Evolutionary conservation across 192 early-diverging fungal species (phyloP).

Genomic region (Coemansia sp.): DNA sequence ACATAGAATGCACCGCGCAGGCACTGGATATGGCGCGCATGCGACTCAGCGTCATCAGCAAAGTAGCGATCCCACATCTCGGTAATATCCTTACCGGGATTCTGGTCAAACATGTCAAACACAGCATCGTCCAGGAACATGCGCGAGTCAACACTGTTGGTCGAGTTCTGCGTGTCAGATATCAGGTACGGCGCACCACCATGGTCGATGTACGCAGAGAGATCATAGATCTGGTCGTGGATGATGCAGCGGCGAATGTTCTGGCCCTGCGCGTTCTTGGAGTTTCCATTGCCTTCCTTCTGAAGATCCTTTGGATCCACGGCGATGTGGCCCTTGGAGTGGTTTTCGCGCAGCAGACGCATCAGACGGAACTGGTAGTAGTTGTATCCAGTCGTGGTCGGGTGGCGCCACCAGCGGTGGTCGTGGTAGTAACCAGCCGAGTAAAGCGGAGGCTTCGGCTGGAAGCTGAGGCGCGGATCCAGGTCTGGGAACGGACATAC

Average conservation of each 20-base stretch:
- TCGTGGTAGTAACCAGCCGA: constrained; percentile 65
- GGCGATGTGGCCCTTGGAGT: constrained; percentile 67
- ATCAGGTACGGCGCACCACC: constrained; percentile 47
- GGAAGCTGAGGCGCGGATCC: constrained; percentile 54
- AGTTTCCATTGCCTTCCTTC: constrained; percentile 51
- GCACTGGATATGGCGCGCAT: constrained; percentile 64
- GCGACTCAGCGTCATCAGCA: constrained; percentile 41
- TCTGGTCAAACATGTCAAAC: constrained; percentile 63
- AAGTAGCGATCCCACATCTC: constrained; percentile 57
- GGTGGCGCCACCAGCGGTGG: constrained; percentile 62
- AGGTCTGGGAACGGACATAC: constrained; percentile 58
- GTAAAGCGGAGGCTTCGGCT: constrained; percentile 55
- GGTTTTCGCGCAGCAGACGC: constrained; percentile 58
- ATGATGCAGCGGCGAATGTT: constrained; percentile 62
- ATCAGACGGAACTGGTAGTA: constrained; percentile 68
- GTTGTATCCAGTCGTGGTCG: constrained; percentile 58
- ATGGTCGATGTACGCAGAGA: constrained; percentile 63
- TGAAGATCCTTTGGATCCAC: constrained; percentile 58
- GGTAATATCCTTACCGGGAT: constrained; percentile 65
- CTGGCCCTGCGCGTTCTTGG: constrained; percentile 38
- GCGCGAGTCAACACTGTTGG: constrained; percentile 39
- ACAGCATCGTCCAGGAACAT: constrained; percentile 61
- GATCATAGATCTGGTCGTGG: constrained; percentile 68
- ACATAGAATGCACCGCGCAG: constrained; percentile 81
- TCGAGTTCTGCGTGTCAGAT: constrained; percentile 39